Conservation (phyloP, 352 stramenopile species). For the Phytopythium helicoides region DNA sequence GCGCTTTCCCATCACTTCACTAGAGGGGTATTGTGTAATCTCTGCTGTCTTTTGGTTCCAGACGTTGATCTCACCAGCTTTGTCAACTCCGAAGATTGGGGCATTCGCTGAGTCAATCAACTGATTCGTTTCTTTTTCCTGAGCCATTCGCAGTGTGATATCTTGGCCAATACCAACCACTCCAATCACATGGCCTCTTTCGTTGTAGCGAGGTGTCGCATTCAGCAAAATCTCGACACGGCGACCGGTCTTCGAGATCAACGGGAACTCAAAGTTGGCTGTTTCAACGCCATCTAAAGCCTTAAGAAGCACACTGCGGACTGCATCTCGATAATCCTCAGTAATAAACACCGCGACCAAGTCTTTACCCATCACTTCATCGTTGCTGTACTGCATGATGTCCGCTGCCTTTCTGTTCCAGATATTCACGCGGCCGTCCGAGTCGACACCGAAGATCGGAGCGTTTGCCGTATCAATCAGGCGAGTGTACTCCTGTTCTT, state of each 20-base stretch:
- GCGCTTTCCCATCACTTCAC: slow-evolving; percentile 87
- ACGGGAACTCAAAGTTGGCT: slow-evolving; percentile 82
- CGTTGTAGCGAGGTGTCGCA: slow-evolving; percentile 71
- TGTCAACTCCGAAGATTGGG: slow-evolving; percentile 88
- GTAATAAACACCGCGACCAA: slow-evolving; percentile 90
- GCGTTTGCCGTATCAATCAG: slow-evolving; percentile 89
- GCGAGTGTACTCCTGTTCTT: slow-evolving; percentile 86
- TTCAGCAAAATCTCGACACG: slow-evolving; percentile 81
- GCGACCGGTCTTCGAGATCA: slow-evolving; percentile 71
- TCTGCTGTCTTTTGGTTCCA: slow-evolving; percentile 92
- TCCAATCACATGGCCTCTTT: slow-evolving; percentile 68
- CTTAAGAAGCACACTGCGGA: slow-evolving; percentile 62
- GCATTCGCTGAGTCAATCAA: slow-evolving; percentile 90
- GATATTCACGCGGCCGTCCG: slow-evolving; percentile 75
- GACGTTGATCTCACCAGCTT: slow-evolving; percentile 83
- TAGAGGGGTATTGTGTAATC: slow-evolving; percentile 87
- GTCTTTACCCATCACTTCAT: slow-evolving; percentile 87
- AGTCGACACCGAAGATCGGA: slow-evolving; percentile 86
- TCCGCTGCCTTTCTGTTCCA: slow-evolving; percentile 91
- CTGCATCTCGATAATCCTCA: slow-evolving; percentile 58
- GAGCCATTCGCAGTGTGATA: slow-evolving; percentile 86
- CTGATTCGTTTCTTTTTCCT: slow-evolving; percentile 86
- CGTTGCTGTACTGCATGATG: slow-evolving; percentile 83
- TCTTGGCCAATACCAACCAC: slow-evolving; percentile 84
- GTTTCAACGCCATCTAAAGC: slow-evolving; percentile 65